Evolutionary conservation across 768 basidiomycete genomes (phyloP), one percentile per base, ranked within the genome.

Genomic region (Auriculariales sp.): DNA sequence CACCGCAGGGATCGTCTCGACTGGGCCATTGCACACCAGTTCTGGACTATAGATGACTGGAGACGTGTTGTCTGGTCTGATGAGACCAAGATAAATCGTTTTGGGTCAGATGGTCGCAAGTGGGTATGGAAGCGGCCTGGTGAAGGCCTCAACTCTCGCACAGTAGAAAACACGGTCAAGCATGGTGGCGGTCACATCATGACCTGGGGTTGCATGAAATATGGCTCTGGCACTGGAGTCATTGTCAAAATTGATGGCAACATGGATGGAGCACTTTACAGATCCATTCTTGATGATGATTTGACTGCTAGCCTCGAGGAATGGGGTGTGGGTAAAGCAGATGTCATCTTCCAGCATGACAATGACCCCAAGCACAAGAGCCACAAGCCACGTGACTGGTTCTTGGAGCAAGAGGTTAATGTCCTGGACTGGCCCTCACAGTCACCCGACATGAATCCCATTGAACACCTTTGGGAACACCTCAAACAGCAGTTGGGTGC

Each of bases 1-100:
- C n/a, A n/a, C n/a, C n/a, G n/a, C n/a, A n/a, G n/a, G n/a, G n/a
- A n/a, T n/a, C n/a, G n/a, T n/a, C n/a, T n/a, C n/a, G n/a, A n/a
- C n/a, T n/a, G 25, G 53, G 60, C 60, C 22, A 32, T 34, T 19
- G 30, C 27, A 17, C 52, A 56, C 48, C 22, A 49, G 34, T 31
- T 54, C 24, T 61, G 58, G 59, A 62, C 57, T 46, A 31, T 58
- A 29, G 57, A 59, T 17, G 57, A 63, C 48, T 64, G 63, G 56
- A 56, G 57, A 47, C 50, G 51, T 47, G 54, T 62, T 19, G 33
- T 56, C 11, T 65, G 57, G 55, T 57, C 59, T 31, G 62, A 64
- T 59, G 61, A 64, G 57, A 59, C 57, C 32, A 66, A 64, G 51
- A 60, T 64, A 42, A 64, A 64, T 52, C 39, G 52, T 12, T 36